Base-by-base conservation (phyloP, 805 yeast species). In the Metschnikowia vanudenii region DNA sequence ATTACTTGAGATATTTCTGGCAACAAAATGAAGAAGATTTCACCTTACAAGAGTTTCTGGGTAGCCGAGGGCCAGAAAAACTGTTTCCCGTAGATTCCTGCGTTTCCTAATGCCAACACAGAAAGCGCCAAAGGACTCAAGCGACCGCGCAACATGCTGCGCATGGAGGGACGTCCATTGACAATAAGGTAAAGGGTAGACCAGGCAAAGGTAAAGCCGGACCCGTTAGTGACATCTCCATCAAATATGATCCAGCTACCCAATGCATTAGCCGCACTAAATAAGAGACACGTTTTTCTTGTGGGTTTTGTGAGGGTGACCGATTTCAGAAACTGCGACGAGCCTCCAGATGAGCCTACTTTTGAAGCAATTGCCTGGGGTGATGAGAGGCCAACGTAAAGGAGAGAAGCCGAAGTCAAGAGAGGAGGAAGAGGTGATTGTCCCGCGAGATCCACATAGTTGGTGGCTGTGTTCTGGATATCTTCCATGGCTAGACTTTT, bases 131-230 rank as follows among this genome's bases (percentile, higher is more conserved):
- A 57, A 0, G 94, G 92, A 69, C 81, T 78, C 3, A 82, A 59
- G 32, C 82, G 80, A 40, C 82, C 82, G 41, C 79, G 74, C 46
- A 80, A 68, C 50, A 82, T 50, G 31, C 78, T 75, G 37, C 68
- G 71, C 22, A 84, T 39, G 11, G 86, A 71, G 6, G 80, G 75
- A 33, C 74, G 75, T 1, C 89, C 88, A 59, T 88, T 87, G 13
- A 84, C 88, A 11, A 90, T 61, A 47, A 84, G 60, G 58, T 88
- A 91, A 47, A 90, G 64, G 7, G 85, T 63, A 7, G 88, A 80
- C 96, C 97, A 91, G 2, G 94, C 95, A 56, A 80, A 73, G 6
- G 78, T 70, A 58, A 90, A 85, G 0, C 96, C 96, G 1, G 92
- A 75, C 3, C 96, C 97, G 64, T 86, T 82, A 38, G 77, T 75